Conservation (phyloP, 306 rosid genomes). For the Glycyrrhiza uralensis region DNA sequence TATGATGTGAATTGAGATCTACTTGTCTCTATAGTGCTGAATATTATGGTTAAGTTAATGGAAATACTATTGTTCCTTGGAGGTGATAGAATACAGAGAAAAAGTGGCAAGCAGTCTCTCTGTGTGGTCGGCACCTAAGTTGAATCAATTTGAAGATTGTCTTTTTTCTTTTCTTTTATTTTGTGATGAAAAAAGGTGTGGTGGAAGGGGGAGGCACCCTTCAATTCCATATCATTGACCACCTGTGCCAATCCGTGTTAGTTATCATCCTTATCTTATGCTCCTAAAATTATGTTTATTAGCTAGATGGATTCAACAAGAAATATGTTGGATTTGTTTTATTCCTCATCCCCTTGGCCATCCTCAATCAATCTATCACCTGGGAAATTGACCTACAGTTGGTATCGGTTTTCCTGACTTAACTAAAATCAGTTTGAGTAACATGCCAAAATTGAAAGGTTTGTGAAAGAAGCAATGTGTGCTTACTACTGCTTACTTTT, state of each 20-base stretch:
- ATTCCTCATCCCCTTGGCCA: background rate
- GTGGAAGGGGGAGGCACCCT: no score
- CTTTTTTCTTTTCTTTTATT: no score
- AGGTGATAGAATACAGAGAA: constrained; percentile 5
- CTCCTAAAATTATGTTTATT: constrained; percentile 2
- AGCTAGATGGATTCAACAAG: background rate
- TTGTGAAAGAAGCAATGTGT: background rate
- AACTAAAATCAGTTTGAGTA: background rate
- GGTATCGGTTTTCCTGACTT: background rate
- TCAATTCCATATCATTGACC: no score
- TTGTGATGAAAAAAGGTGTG: no score
- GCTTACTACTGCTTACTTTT: background rate
- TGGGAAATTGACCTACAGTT: background rate
- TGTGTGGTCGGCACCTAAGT: background rate
- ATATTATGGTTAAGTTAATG: background rate
- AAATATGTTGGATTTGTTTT: background rate
- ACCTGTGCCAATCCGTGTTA: no score
- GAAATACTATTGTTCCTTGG: constrained; percentile 3
- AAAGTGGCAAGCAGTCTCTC: background rate
- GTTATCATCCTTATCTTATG: no score
- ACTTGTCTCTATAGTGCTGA: constrained; percentile 2
- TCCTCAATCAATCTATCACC: background rate
- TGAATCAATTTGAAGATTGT: background rate
- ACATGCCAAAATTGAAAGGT: constrained; percentile 9
- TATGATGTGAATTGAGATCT: constrained; percentile 1